These are phyloP conservation scores for Streptanthus diversifolius DNA, from an alignment of 345 rosid species.

Conservation along the genomic window DNA sequence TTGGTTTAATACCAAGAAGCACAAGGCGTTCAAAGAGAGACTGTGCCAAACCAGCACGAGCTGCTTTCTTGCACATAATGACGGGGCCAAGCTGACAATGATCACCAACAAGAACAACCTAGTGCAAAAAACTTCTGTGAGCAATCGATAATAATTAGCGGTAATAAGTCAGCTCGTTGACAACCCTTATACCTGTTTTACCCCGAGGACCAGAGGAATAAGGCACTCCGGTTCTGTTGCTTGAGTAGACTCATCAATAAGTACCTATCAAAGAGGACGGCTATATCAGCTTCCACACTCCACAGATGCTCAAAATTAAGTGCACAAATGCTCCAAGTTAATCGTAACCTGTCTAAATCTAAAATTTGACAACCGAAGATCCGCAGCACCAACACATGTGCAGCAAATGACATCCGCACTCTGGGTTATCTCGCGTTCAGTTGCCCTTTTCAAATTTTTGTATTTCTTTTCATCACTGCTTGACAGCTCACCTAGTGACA, in stretches of 20 bases:
- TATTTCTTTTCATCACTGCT: conserved; percentile 99
- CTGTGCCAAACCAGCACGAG: conserved; percentile 98
- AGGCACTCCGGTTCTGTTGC: conserved; percentile 99
- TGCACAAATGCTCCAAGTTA: background rate
- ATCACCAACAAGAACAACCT: conserved; percentile 99
- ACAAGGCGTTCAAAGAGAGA: conserved; percentile 98
- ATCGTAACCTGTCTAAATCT: conserved; percentile 90
- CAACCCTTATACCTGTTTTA: conserved; percentile 66
- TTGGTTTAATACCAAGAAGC: conserved; percentile 94
- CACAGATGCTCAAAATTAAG: background rate
- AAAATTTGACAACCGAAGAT: conserved; percentile 93
- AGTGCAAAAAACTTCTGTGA: conserved; percentile 13
- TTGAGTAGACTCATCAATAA: conserved; percentile 99
- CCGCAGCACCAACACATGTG: conserved; percentile 99
- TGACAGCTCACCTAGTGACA: conserved; percentile 77
- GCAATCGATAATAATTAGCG: background rate
- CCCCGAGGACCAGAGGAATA: conserved; percentile 98
- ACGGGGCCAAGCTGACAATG: conserved; percentile 99
- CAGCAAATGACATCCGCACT: conserved; percentile 99
- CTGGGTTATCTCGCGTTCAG: conserved; percentile 96
- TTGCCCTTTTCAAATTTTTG: conserved; percentile 93
- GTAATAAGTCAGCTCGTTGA: conserved; percentile 8
- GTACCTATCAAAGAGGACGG: conserved; percentile 54
- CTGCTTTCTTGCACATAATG: conserved; percentile 99
- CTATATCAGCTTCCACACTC: conserved; percentile 26